Conservation (phyloP, 108 stramenopile genomes). For the Aurantiochytrium sp. region DNA sequence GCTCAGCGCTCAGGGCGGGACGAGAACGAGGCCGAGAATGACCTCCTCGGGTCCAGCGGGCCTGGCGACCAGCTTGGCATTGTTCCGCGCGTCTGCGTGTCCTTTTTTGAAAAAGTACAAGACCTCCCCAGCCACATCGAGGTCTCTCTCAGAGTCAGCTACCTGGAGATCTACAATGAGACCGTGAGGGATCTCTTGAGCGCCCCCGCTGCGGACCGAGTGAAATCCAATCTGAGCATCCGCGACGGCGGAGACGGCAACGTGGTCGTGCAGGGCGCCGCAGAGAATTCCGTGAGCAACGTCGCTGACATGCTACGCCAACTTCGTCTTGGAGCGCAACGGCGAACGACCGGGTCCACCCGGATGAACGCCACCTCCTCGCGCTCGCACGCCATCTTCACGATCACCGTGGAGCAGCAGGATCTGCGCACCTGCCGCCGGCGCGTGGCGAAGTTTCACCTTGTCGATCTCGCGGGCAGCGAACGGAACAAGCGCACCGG, state of each 20-base stretch:
- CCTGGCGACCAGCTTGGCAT: conserved; percentile 55
- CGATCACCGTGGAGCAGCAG: conserved; percentile 33
- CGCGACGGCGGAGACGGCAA: neutral
- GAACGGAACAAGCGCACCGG: conserved; percentile 38
- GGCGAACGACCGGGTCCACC: conserved; percentile 24
- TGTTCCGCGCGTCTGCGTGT: conserved; percentile 57
- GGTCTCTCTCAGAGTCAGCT: neutral
- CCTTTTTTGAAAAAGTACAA: conserved; percentile 42
- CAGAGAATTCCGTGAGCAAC: neutral
- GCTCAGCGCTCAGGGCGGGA: too few species aligned
- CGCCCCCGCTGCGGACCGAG: neutral
- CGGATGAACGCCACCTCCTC: conserved; percentile 40
- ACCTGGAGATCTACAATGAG: conserved; percentile 49
- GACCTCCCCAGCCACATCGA: neutral
- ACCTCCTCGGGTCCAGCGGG: too few species aligned
- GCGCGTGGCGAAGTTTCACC: conserved; percentile 22
- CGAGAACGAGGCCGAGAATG: too few species aligned
- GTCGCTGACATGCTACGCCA: neutral
- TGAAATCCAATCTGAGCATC: neutral
- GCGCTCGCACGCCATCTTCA: conserved; percentile 47
- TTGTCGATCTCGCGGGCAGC: conserved; percentile 47
- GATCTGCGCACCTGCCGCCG: neutral
- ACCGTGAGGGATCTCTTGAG: conserved; percentile 38
- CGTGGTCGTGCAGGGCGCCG: conserved; percentile 14
- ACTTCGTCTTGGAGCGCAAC: neutral